phyloP scores from a whole-genome alignment of 1,284 basidiomycete species.

The Neolentinus lepideus region DNA sequence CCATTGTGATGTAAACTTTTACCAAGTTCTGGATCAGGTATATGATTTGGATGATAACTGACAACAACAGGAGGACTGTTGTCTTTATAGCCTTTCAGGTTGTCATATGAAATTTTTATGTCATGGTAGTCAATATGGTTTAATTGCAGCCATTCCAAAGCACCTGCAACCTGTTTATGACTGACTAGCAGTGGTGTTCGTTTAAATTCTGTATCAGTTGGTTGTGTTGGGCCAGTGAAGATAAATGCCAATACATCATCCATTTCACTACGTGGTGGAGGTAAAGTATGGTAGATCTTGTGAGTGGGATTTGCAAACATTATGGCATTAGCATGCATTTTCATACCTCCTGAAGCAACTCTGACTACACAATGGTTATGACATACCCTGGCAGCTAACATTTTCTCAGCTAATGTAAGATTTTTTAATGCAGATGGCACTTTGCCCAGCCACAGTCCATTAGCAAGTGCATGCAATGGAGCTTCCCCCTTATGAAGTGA shows the following conservation, averaged over 20 bases:
- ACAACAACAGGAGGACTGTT: constrained; percentile 12
- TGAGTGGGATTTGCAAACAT: constrained; percentile 5
- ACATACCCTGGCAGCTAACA: constrained; percentile 4
- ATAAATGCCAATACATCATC: constrained; percentile 4
- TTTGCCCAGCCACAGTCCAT: constrained; percentile 6
- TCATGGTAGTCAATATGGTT: constrained; percentile 22
- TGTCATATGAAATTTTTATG: constrained; percentile 16
- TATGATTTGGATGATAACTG: not conserved
- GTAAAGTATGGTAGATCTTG: constrained; percentile 5
- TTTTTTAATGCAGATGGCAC: not conserved
- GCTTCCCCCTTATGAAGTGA: not conserved
- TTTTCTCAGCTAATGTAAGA: constrained; percentile 4
- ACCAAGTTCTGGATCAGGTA: too few species aligned
- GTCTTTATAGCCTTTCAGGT: constrained; percentile 16
- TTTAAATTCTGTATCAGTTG: constrained; percentile 10
- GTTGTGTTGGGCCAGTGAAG: not conserved
- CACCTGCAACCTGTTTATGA: constrained; percentile 11
- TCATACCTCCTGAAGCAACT: constrained; percentile 2
- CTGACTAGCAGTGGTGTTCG: constrained; percentile 19
- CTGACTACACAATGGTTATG: constrained; percentile 6
- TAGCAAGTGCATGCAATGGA: not conserved
- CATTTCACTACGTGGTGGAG: constrained; percentile 6
- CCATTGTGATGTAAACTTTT: constrained; percentile 10
- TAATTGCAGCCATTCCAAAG: constrained; percentile 22
- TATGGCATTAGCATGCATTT: constrained; percentile 8